Conservation (phyloP, 2,329 filamentous ascomycete genomes). For the Aspergillus fijiensis region DNA sequence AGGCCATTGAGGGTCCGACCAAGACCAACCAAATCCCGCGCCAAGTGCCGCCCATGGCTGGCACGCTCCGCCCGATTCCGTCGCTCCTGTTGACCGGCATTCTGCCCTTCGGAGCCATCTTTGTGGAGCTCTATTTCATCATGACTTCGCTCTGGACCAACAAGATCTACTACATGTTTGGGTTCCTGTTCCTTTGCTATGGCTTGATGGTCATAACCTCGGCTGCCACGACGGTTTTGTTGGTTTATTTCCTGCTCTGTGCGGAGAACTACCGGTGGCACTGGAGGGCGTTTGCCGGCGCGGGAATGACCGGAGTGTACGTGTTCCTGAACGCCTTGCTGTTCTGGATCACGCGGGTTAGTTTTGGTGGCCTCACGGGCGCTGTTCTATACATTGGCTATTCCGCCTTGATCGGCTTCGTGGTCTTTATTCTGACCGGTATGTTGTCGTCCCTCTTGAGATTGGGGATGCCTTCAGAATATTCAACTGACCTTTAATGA, state of each 20-base stretch:
- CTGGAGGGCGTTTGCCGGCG: slow-evolving; percentile 90
- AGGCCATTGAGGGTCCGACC: slow-evolving; percentile 73
- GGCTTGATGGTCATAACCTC: slow-evolving; percentile 95
- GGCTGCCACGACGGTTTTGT: slow-evolving; percentile 84
- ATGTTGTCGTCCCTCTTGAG: slow-evolving; percentile 43
- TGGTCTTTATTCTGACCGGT: slow-evolving; percentile 95
- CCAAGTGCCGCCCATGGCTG: slow-evolving; percentile 82
- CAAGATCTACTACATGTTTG: slow-evolving; percentile 99
- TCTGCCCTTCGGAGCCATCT: slow-evolving; percentile 92
- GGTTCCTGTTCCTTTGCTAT: slow-evolving; percentile 97
- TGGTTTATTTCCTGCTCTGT: slow-evolving; percentile 95
- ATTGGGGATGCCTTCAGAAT: neutral
- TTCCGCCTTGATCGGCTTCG: slow-evolving; percentile 79
- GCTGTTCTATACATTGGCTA: slow-evolving; percentile 93
- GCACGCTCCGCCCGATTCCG: slow-evolving; percentile 81
- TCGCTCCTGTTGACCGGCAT: slow-evolving; percentile 91
- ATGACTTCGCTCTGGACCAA: slow-evolving; percentile 99
- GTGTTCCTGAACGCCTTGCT: slow-evolving; percentile 89
- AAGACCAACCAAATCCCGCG: slow-evolving; percentile 97
- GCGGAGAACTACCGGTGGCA: slow-evolving; percentile 99
- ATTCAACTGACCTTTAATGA: slow-evolving; percentile 6
- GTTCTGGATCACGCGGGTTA: slow-evolving; percentile 86
- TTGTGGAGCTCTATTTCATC: slow-evolving; percentile 98
- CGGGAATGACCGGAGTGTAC: slow-evolving; percentile 85
- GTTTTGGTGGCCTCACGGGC: slow-evolving; percentile 78